Evolutionary conservation across 192 early-diverging fungal genomes (phyloP), one percentile per base, ranked within the genome.

Genomic region (Backusella tarrabulga): DNA sequence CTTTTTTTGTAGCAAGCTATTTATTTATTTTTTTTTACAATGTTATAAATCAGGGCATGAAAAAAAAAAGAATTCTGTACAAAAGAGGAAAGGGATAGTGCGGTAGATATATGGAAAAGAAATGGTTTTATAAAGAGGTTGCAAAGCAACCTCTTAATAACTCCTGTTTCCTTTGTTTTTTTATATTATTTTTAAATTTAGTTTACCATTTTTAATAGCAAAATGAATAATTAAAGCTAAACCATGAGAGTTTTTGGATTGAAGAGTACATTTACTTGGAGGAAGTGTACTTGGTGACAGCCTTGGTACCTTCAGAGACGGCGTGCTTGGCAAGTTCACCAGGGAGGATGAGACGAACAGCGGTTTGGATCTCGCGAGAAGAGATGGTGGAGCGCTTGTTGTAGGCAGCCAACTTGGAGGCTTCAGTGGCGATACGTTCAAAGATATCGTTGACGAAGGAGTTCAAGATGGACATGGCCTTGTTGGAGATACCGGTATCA

Each of bases 371-470:
- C 87, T 98, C 97, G 78, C 97, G 92, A 46, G 95, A 97, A 46
- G 93, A 93, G 86, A 98, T 98, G 79, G 97, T 97, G 72, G 94
- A 95, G 72, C 92, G 88, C 92, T 98, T 97, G 93, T 95, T 97
- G 91, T 96, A 95, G 46, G 93, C 83, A 52, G 96, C 95, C 14
- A 96, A 88, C 88, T 94, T 92, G 82, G 92, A 92, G 50, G 93
- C 92, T 83, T 93, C 92, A 50, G 83, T 81, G 73, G 96, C 96
- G 72, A 97, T 96, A 79, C 95, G 94, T 87, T 97, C 96, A 83
- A 97, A 98, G 85, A 98, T 98, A 87, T 97, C 96, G 87, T 96
- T 94, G 74, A 97, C 95, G 82, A 97, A 97, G 44, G 95, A 96
- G 94, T 97, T 97, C 83, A 95, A 88, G 86, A 96, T 96, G 40